Base-by-base conservation (phyloP, 441 rosid species). In the Adansonia rubrostipa region DNA sequence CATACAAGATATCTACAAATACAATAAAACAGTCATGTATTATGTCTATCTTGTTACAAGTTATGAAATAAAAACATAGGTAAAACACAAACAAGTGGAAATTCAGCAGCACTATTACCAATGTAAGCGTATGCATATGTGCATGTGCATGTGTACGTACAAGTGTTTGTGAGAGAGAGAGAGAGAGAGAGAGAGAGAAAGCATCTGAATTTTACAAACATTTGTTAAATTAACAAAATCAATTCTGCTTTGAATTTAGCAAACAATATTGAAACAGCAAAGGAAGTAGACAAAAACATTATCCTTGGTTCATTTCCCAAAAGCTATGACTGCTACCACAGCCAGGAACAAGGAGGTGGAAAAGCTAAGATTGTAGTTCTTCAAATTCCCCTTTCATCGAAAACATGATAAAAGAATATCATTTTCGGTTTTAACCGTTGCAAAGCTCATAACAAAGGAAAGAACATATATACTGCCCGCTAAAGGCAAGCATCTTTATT, bases 1-100 rank as follows among this genome's bases (percentile, higher is more conserved):
- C 36, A 33, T 33, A 33, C 36, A 33, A 33, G 36, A 33, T 33
- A 33, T 33, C 99, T 96, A 85, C 80, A 78, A n/a, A 54, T n/a
- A 60, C n/a, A 57, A 53, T 4, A 50, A 9, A 74, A 74, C 4
- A 50, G 51, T 76, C 75, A 79, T 9, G 74, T 22, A 78, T 67
- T 51, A 75, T 11, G 51, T 71, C 33, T 79, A 68, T 66, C 67
- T 19, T 33, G 67, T 74, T 10, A 60, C 61, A 79, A 79, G 20
- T 33, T 61, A 45, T 48, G 58, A 42, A 61, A 42, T 33, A n/a
- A 17, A 22, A 60, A 33, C 13, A 74, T 17, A 9, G 28, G 33
- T 73, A 73, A 61, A 36, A 33, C 10, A n/a, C 62, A 64, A 17
- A 36, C 10, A 36, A 1, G 69, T 6, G 47, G n/a, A 64, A 28